Base-by-base conservation (phyloP, 2,329 filamentous ascomycete genomes). In the Sclerotinia sclerotiorum region DNA sequence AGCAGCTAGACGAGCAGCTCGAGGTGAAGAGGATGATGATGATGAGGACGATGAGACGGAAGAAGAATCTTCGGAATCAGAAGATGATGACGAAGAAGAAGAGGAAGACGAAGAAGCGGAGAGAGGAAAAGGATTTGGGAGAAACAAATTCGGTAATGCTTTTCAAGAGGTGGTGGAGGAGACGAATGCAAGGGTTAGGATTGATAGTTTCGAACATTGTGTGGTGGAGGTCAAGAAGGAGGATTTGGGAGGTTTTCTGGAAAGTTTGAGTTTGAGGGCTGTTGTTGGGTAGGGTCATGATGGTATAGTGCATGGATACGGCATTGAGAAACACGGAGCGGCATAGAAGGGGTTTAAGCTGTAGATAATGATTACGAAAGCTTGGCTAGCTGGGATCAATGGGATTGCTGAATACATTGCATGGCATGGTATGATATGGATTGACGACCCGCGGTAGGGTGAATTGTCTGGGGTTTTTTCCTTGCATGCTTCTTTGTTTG, bases 161-260 rank as follows among this genome's bases (percentile, higher is more conserved):
- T 99, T 99, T 79, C 93, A 97, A 78, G 93, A 97, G 76, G 95
- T 98, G 0, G 91, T 97, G 2, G 87, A 90, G 64, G 93, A 97
- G 82, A 98, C 94, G 21, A 95, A 90, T 69, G 92, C 94, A 0
- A 82, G 94, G 21, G 93, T 98, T 27, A 84, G 93, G 70, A 96
- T 97, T 77, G 95, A 99, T 80, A 96, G 92, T 79, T 99, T 99
- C 76, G 95, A 99, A 80, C 92, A 97, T 78, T 97, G 93, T 76
- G 95, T 98, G 10, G 94, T 98, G 58, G 95, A 99, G 79, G 94
- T 99, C n/a, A 90, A 90, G 80, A 97, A 97, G 82, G 95, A 98
- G 77, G 95, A 98, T 79, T 81, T 99, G 39, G 88, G 88, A 21
- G 92, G 90, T 0, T 99, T 99, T 78, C 82, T 99, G 73, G 95